These are phyloP conservation scores for Pistacia vera DNA, from an alignment of 345 rosid genomes.

Conservation along the genomic window DNA sequence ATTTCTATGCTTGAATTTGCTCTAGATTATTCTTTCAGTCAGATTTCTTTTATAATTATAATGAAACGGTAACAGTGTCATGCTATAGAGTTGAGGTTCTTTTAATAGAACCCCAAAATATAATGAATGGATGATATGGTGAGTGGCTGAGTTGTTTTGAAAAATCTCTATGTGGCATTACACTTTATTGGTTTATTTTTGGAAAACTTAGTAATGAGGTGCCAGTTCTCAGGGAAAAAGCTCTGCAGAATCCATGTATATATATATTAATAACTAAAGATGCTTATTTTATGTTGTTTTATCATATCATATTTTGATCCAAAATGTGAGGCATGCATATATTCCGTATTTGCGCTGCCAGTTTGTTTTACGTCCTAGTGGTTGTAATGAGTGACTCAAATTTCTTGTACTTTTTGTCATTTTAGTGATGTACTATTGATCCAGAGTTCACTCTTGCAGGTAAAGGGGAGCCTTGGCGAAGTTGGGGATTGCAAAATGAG, in stretches of 20 bases:
- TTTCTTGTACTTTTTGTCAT: neutral
- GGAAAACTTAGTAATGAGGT: neutral
- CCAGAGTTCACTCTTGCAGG: slow-evolving; percentile 12
- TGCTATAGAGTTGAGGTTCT: neutral
- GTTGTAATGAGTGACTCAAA: neutral
- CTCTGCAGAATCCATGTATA: neutral
- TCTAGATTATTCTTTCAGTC: neutral
- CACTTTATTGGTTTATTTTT: neutral
- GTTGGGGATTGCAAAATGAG: slow-evolving; percentile 9
- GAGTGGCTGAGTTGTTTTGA: neutral
- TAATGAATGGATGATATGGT: neutral
- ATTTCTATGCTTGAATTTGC: neutral
- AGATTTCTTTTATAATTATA: neutral
- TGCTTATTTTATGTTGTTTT: neutral
- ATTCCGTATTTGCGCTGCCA: neutral
- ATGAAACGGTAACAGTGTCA: neutral
- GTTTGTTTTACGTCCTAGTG: slow-evolving; percentile 9
- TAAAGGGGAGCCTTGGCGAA: slow-evolving; percentile 7
- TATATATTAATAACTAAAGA: neutral
- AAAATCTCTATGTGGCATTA: neutral
- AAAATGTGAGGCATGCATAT: neutral
- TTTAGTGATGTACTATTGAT: neutral
- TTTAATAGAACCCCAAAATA: neutral
- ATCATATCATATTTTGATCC: neutral
- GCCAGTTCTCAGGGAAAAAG: neutral